Percentiles rank a stretch among this genome's conserved stretches.
Evolutionary conservation across 169 alveolate species (phyloP).

Genomic region (Plasmodium gonderi): DNA sequence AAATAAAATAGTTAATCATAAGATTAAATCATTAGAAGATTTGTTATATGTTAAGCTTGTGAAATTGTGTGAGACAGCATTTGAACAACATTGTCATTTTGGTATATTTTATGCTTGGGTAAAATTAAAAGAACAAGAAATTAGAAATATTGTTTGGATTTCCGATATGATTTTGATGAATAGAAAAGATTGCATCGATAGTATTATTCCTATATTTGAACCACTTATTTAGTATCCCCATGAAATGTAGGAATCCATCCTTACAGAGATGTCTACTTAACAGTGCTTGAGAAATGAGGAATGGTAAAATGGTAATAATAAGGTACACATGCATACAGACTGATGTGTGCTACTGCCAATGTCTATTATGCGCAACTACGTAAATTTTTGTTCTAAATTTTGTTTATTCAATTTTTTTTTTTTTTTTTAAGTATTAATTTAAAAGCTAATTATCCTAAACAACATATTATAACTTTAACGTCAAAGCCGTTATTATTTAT

Average conservation of each 20-base stretch:
- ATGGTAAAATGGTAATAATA: no score
- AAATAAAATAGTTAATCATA: conserved; percentile 64
- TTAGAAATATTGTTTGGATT: conserved; percentile 97
- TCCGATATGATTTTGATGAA: conserved; percentile 95
- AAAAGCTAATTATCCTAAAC: conserved; percentile 1
- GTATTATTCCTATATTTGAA: conserved; percentile 89
- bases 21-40: conserved; percentile 92
- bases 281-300: no score
- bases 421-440: conserved; percentile 39
- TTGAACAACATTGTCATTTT: conserved; percentile 96
- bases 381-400: conserved; percentile 48
- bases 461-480: background rate
- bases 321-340: background rate
- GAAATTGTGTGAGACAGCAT: conserved; percentile 94
- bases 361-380: background rate
- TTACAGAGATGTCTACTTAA: no score
- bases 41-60: conserved; percentile 95
- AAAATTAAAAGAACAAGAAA: conserved; percentile 98
- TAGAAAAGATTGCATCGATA: conserved; percentile 88
- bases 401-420: conserved; percentile 53
- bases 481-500: background rate
- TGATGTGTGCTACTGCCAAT: no score
- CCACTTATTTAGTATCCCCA: conserved; percentile 75
- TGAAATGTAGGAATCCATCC: background rate
- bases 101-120: conserved; percentile 98